Evolutionary conservation across 2,329 filamentous ascomycete genomes (phyloP).

Genomic region (Ambrosiella cleistominuta): DNA sequence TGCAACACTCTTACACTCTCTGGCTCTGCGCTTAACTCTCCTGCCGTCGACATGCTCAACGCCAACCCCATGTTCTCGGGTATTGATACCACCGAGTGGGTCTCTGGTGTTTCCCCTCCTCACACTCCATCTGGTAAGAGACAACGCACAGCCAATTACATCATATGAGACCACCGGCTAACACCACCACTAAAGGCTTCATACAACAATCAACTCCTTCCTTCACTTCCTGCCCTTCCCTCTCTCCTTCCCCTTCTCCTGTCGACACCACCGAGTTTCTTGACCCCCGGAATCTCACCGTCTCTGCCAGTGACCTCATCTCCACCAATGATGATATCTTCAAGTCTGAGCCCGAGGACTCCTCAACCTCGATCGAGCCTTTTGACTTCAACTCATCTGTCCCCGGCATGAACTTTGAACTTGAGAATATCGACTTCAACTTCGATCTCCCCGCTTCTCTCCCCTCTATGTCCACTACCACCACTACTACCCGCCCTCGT

Average conservation of each 20-base stretch:
- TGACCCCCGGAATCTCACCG: constrained; percentile 77
- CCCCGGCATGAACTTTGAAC: constrained; percentile 15
- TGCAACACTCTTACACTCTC: constrained; percentile 41
- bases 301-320: constrained; percentile 38
- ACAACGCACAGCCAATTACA: background rate
- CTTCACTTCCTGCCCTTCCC: constrained; percentile 53
- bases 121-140: constrained; percentile 70
- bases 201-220: constrained; percentile 13
- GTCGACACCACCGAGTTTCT: constrained; percentile 66
- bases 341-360: constrained; percentile 23
- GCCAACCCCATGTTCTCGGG: constrained; percentile 70
- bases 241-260: constrained; percentile 62
- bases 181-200: constrained; percentile 4
- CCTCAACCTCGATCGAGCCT: constrained; percentile 23
- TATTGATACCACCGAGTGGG: constrained; percentile 51
- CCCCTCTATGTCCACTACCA: constrained; percentile 11
- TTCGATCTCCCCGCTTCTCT: constrained; percentile 37
- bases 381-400: background rate
- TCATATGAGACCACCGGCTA: constrained; percentile 13
- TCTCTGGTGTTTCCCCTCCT: constrained; percentile 60
- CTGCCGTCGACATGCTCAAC: constrained; percentile 58
- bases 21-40: constrained; percentile 78
- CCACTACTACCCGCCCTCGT: constrained; percentile 45
- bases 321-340: constrained; percentile 46
- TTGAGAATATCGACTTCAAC: constrained; percentile 30